phyloP scores from a whole-genome alignment of 495 filamentous ascomycete genomes.

The Aspergillus saccharolyticus region DNA sequence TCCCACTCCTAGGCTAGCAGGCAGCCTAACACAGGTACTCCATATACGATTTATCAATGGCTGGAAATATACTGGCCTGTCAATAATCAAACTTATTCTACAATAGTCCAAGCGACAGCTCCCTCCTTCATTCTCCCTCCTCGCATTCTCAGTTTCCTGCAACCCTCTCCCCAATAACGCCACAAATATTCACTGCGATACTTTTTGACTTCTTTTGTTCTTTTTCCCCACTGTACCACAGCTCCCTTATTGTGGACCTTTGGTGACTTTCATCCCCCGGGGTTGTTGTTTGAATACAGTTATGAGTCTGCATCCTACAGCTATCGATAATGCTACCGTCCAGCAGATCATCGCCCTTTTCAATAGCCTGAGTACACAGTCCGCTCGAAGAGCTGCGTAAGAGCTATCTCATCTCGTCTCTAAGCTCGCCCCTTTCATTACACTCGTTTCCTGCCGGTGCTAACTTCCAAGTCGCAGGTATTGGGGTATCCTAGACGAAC shows the following conservation, averaged over 20 bases:
- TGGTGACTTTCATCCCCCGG: no score
- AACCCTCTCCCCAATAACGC: background rate
- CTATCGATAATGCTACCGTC: background rate
- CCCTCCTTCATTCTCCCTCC: background rate
- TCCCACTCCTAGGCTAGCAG: no score
- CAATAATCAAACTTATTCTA: background rate
- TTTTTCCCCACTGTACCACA: background rate
- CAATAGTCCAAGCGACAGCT: background rate
- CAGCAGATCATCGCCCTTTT: slow-evolving; percentile 7
- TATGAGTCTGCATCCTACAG: background rate
- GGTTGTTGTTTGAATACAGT: background rate
- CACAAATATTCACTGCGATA: background rate
- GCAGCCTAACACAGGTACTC: no score
- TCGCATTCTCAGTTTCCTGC: background rate
- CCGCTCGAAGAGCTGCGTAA: slow-evolving; percentile 14
- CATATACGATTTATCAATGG: background rate
- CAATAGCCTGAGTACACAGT: slow-evolving; percentile 6
- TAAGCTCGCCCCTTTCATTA: background rate
- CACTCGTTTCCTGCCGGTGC: background rate
- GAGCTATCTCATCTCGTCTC: background rate
- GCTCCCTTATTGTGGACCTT: no score
- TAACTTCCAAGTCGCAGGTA: slow-evolving; percentile 18
- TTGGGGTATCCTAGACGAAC: slow-evolving; percentile 24
- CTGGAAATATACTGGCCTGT: background rate
- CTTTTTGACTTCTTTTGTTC: background rate